Percentiles rank a stretch among this genome's conserved stretches.
These are phyloP conservation scores for Lactarius trivialis DNA, from an alignment of 768 basidiomycete species.

Conservation along the genomic window DNA sequence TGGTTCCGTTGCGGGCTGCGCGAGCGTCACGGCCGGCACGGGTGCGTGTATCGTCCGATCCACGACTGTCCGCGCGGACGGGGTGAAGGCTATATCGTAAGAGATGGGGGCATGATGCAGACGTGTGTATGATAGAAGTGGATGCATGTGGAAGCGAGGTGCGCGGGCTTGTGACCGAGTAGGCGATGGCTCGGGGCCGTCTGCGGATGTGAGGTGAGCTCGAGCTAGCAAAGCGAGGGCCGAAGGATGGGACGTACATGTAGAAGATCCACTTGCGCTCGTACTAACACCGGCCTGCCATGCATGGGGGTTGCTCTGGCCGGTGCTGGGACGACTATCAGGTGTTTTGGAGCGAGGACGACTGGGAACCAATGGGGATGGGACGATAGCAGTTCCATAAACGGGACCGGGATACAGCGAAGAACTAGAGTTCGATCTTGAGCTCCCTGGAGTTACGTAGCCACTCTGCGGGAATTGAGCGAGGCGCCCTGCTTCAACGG, in stretches of 20 bases:
- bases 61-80: conserved; percentile 50
- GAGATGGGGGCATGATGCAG: conserved; percentile 55
- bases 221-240: not conserved
- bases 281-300: conserved; percentile 41
- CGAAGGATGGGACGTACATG: conserved; percentile 34
- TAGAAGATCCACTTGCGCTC: conserved; percentile 32
- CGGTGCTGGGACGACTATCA: conserved; percentile 42
- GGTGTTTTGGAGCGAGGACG: conserved; percentile 22
- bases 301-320: conserved; percentile 35
- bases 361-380: conserved; percentile 19
- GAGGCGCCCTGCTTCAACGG: conserved; percentile 21
- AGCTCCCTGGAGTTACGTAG: conserved; percentile 35
- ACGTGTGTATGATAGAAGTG: conserved; percentile 50
- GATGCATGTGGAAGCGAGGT: conserved; percentile 51
- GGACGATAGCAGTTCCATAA: conserved; percentile 22
- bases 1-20: conserved; percentile 61
- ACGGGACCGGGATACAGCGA: conserved; percentile 40
- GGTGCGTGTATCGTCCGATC: conserved; percentile 48
- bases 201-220: not conserved
- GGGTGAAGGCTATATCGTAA: conserved; percentile 51
- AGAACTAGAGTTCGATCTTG: conserved; percentile 46
- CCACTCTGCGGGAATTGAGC: conserved; percentile 22
- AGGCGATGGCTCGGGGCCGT: conserved; percentile 18
- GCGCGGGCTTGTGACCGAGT: conserved; percentile 30
- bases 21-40: conserved; percentile 49